Evolutionary conservation across 306 rosid genomes (phyloP), one percentile per base, ranked within the genome.

Genomic region (Cercis canadensis): DNA sequence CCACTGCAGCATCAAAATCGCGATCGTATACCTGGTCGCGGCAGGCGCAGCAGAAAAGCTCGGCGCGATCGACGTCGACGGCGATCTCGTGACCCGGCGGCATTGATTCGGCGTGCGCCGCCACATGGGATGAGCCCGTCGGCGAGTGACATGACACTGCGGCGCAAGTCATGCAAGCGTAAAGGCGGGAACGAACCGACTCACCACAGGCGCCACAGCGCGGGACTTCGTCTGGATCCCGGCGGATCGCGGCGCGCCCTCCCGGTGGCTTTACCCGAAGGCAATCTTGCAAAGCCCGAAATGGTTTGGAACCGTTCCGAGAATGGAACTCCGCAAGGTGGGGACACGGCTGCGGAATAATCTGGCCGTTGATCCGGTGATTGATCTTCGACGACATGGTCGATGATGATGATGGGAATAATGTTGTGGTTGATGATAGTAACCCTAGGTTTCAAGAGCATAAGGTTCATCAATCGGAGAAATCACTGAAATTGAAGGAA

Each of bases 31-130:
- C 90, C 77, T 89, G 98, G 60, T 92, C 98, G 44, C 92, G 60
- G 73, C 98, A 92, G 5, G 87, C 88, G 56, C 98, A 89, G 80
- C 98, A 92, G 81, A 92, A 92, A 29, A 92, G 95, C 86, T 92
- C 98, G 2, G 96, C 98, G 5, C 98, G 98, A 15, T 92, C 96
- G 54, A 92, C 88, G 65, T 92, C 98, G 47, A 92, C 86, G 47
- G 98, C 92, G 86, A 92, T 88, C 89, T 89, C 91, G 68, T 92
- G 98, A 5, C 96, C 98, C 6, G 85, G 84, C 43, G 87, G 76
- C 90, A 81, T 82, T 24, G 80, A 70, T 0, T 62, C 78, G 8
- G 89, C 88, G 72, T 92, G 98, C 0, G 83, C 92, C n/a, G 91
- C 85, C 9, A 91, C 96, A 24, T 92, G 98, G 16, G 96, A 87